Evolutionary conservation across 2,329 filamentous ascomycete genomes (phyloP).

Genomic region (Davidsoniella eucalypti): DNA sequence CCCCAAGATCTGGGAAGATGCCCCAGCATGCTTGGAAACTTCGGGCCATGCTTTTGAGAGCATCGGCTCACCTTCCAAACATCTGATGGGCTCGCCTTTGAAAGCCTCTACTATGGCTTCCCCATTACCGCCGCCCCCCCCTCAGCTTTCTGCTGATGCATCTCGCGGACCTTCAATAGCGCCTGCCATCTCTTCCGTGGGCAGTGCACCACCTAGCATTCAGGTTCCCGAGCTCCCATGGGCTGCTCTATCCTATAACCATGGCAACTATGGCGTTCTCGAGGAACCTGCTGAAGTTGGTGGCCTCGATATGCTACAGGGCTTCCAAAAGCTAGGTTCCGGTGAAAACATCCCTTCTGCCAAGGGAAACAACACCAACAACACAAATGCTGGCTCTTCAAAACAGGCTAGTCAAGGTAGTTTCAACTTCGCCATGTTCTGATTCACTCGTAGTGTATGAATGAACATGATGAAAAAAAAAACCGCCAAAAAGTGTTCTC

Average conservation of each 20-base stretch:
- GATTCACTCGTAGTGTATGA: too few relatives aligned
- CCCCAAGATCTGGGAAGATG: constrained; percentile 12
- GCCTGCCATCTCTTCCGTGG: constrained; percentile 5
- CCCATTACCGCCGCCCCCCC: neutral
- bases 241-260: constrained; percentile 20
- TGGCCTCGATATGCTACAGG: constrained; percentile 55
- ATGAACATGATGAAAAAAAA: too few relatives aligned
- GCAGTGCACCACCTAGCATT: constrained; percentile 20
- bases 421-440: constrained; percentile 10
- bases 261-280: constrained; percentile 23
- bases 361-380: constrained; percentile 13
- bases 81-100: constrained; percentile 16
- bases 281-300: constrained; percentile 33
- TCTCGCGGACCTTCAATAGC: constrained; percentile 7
- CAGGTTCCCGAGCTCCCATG: constrained; percentile 25
- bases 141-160: constrained; percentile 2
- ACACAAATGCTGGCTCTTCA: constrained; percentile 16
- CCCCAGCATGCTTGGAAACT: constrained; percentile 7
- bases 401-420: constrained; percentile 19
- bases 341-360: constrained; percentile 21
- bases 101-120: constrained; percentile 13
- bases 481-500: too few relatives aligned
- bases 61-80: constrained; percentile 39
- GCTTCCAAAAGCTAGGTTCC: constrained; percentile 56
- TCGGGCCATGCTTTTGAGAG: constrained; percentile 14